A percentile compares a stretch with the other conserved stretches of the same genome.
phyloP scores from a whole-genome alignment of 2,329 filamentous ascomycete genomes.

The Fusarium neocosmosporiellum region DNA sequence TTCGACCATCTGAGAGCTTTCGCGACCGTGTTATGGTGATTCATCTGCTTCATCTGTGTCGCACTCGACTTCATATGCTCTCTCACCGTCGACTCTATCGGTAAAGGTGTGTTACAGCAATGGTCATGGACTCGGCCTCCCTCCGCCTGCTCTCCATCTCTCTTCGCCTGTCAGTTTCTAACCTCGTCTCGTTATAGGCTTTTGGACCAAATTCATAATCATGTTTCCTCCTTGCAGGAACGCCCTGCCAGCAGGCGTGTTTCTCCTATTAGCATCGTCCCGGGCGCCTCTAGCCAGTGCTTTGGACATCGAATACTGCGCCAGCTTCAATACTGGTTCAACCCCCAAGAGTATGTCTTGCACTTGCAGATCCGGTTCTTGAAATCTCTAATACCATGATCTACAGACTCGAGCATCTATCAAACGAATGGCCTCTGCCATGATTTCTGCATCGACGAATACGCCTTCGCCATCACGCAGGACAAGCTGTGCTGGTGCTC shows the following conservation, averaged over 20 bases:
- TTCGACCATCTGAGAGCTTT: slow-evolving; percentile 33
- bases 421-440: slow-evolving; percentile 79
- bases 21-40: slow-evolving; percentile 40
- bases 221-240: slow-evolving; percentile 40
- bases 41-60: slow-evolving; percentile 34
- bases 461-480: slow-evolving; percentile 77
- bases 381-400: background rate
- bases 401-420: slow-evolving; percentile 63
- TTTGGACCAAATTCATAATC: slow-evolving; percentile 27
- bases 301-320: slow-evolving; percentile 49
- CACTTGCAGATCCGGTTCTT: background rate
- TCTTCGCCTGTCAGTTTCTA: slow-evolving; percentile 17
- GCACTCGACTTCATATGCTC: slow-evolving; percentile 33
- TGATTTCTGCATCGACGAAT: slow-evolving; percentile 66
- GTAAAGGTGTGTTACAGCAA: slow-evolving; percentile 37
- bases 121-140: background rate
- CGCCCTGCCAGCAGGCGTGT: slow-evolving; percentile 28
- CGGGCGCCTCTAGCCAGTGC: slow-evolving; percentile 41
- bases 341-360: slow-evolving; percentile 47
- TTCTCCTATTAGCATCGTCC: slow-evolving; percentile 41
- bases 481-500: slow-evolving; percentile 79
- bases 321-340: slow-evolving; percentile 51
- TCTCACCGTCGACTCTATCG: slow-evolving; percentile 18
- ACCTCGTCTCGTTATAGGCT: slow-evolving; percentile 8
- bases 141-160: background rate